Conservation (phyloP, 108 stramenopile species). For the Licmophora abbreviata region DNA sequence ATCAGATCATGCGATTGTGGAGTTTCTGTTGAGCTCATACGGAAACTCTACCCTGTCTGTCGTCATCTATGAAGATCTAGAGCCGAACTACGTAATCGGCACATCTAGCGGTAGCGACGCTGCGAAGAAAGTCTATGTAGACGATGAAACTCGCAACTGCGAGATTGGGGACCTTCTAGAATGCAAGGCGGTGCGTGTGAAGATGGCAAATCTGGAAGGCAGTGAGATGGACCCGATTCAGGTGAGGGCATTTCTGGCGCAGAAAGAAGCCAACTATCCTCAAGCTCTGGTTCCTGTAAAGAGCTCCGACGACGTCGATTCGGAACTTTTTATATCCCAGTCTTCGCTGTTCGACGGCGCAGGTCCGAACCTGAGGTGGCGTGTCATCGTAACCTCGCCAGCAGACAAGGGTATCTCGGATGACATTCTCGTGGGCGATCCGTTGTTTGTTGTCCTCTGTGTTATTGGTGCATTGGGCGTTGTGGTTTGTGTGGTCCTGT, state of each 20-base stretch:
- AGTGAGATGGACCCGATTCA: slow-evolving; percentile 13
- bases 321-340: slow-evolving; percentile 12
- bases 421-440: slow-evolving; percentile 16
- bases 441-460: slow-evolving; percentile 12
- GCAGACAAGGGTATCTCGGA: slow-evolving; percentile 7
- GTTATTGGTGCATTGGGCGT: slow-evolving; percentile 15
- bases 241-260: slow-evolving; percentile 12
- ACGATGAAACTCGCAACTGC: slow-evolving; percentile 9
- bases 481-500: slow-evolving; percentile 12
- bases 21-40: slow-evolving; percentile 18
- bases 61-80: slow-evolving; percentile 23
- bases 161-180: not conserved
- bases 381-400: slow-evolving; percentile 22
- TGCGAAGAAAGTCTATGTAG: slow-evolving; percentile 10
- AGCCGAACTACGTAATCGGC: slow-evolving; percentile 32
- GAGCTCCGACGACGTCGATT: not conserved
- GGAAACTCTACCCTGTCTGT: slow-evolving; percentile 12
- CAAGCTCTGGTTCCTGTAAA: not conserved
- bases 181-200: slow-evolving; percentile 25
- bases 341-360: slow-evolving; percentile 16
- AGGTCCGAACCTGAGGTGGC: slow-evolving; percentile 17
- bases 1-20: slow-evolving; percentile 13
- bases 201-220: slow-evolving; percentile 4
- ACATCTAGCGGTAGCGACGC: slow-evolving; percentile 25
- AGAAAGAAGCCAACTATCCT: slow-evolving; percentile 5